Base-by-base conservation (phyloP, 768 basidiomycete genomes). In the Thelephora ganbajun region DNA sequence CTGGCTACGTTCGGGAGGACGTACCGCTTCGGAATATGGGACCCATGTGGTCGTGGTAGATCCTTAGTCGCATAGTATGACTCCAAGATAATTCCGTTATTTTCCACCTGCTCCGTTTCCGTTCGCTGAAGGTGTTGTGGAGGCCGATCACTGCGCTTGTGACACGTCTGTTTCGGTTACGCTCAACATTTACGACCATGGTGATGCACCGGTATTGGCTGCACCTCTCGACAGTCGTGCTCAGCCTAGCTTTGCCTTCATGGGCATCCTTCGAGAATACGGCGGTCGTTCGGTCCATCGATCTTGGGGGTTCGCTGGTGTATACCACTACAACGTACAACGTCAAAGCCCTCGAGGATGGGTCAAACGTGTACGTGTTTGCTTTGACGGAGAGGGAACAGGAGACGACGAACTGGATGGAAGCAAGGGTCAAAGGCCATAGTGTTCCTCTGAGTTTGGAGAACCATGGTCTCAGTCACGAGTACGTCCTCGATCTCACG, bases 301-400 rank as follows among this genome's bases (percentile, higher is more conserved):
- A 96, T 56, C 83, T 96, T 19, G 90, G 84, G 33, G 93, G 93
- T 45, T 73, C 92, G 16, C 73, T 89, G 19, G 83, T 90, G 48
- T 81, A 84, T 68, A 78, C 92, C 70, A 86, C 80, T 47, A 94
- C 92, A 42, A 86, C 89, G 43, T 96, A 83, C 64, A 79, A 84
- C 16, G 76, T 90, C 60, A 85, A 78, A 59, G 76, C 86, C 34
- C 72, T 83, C 39, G 71, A 76, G 53, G 68, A 75, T 50, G 72
- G 68, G 33, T 71, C 79, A 16, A 70, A 70, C 30, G 67, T 72
- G 42, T 91, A 91, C 59, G 77, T 79, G 44, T 62, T 90, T 54
- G 76, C 80, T 13, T 68, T 90, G 23, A 69, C 75, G 9, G 68
- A 71, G 54, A 67, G 70, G 22, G 86, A 91, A 54, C 74, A 70